Conservation (phyloP, 2,329 filamentous ascomycete genomes). For the Truncatella angustata region DNA sequence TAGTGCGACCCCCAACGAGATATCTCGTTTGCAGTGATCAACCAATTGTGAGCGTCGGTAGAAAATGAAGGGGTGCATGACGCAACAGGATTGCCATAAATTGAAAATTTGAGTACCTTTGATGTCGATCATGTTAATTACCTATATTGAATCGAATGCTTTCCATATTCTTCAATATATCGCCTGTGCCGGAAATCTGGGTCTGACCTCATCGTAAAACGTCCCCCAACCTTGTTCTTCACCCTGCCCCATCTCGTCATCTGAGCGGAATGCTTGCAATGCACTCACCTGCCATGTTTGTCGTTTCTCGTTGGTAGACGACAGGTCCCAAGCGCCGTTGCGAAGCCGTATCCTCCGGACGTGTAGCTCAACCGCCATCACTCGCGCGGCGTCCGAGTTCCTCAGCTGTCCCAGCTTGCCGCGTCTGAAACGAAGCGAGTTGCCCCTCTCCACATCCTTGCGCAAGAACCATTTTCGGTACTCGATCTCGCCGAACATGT, state of each 20-base stretch:
- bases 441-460: background rate
- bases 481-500: conserved; percentile 8
- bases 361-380: background rate
- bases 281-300: conserved; percentile 1
- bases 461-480: background rate
- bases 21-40: too few relatives aligned
- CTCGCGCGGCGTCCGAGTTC: background rate
- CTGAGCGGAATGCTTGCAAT: background rate
- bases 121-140: too few relatives aligned
- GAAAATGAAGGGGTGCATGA: too few relatives aligned
- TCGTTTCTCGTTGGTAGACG: background rate
- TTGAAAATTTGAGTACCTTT: too few relatives aligned
- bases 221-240: background rate
- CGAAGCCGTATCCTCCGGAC: background rate
- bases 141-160: too few relatives aligned
- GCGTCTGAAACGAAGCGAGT: too few relatives aligned
- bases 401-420: background rate
- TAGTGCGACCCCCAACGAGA: too few relatives aligned
- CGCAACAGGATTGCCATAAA: too few relatives aligned
- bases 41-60: too few relatives aligned
- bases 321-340: background rate
- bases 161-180: too few relatives aligned
- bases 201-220: background rate
- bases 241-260: background rate
- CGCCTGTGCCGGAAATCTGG: too few relatives aligned